Percentiles rank a stretch among this genome's conserved stretches.
phyloP scores from a whole-genome alignment of 192 early-diverging fungal species.

The Funneliformis mosseae region DNA sequence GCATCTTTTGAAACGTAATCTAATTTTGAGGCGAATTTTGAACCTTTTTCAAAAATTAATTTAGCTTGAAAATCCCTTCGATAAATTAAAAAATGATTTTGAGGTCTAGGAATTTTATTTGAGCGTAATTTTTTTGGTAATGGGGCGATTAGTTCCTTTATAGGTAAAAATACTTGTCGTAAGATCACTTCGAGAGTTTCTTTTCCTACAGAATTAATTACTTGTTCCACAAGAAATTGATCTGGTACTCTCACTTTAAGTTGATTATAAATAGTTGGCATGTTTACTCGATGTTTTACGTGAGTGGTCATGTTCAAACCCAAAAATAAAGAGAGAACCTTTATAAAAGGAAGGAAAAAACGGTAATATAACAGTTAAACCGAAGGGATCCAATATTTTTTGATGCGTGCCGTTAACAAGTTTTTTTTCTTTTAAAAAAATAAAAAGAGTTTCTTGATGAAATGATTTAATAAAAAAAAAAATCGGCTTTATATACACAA shows the following conservation, averaged over 20 bases:
- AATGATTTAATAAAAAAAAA: too few relatives aligned
- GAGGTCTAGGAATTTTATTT: conserved; percentile 10
- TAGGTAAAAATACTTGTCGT: neutral
- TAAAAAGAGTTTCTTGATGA: too few relatives aligned
- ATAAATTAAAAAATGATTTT: conserved; percentile 21
- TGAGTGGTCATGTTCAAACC: neutral
- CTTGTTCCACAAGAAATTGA: neutral
- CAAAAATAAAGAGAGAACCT: too few relatives aligned
- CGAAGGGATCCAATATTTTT: too few relatives aligned
- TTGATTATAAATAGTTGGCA: neutral
- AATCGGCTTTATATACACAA: neutral
- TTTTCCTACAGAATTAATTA: neutral
- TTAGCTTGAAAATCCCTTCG: conserved; percentile 7
- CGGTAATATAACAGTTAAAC: too few relatives aligned
- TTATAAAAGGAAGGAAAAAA: too few relatives aligned
- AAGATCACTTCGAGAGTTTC: neutral
- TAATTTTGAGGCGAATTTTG: neutral
- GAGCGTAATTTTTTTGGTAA: neutral
- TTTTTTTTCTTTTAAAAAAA: too few relatives aligned
- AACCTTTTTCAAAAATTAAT: neutral
- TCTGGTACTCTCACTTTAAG: neutral
- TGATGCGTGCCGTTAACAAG: too few relatives aligned
- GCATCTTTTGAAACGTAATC: conserved; percentile 16
- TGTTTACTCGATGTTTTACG: neutral
- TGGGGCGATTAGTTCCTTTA: conserved; percentile 1